These are phyloP conservation scores for Neurospora africana DNA, from an alignment of 495 filamentous ascomycete species.

Conservation along the genomic window DNA sequence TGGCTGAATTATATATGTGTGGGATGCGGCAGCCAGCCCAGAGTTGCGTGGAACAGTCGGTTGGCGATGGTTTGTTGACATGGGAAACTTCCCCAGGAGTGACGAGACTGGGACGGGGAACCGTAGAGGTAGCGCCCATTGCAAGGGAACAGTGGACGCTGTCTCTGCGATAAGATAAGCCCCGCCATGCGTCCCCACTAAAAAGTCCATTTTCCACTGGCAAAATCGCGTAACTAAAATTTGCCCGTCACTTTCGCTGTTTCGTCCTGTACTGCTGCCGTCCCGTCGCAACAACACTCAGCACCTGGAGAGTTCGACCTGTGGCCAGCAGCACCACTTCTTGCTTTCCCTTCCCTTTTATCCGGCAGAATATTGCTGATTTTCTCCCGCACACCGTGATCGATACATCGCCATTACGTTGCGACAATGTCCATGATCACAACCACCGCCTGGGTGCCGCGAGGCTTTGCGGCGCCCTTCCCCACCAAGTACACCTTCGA, in stretches of 20 bases:
- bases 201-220: conserved; percentile 20
- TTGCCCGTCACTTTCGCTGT: not conserved
- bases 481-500: conserved; percentile 84
- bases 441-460: conserved; percentile 83
- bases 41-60: not conserved
- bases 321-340: not conserved
- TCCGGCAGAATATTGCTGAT: not conserved
- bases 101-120: not conserved
- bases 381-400: not conserved
- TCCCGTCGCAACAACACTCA: not conserved
- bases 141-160: not conserved
- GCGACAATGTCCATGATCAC: conserved; percentile 69
- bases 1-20: not conserved
- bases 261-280: not conserved
- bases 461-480: conserved; percentile 85
- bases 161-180: conserved; percentile 26
- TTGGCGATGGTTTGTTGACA: not conserved
- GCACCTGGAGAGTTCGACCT: not conserved
- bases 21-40: not conserved
- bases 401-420: conserved; percentile 3
- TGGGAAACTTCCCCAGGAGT: not conserved
- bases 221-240: conserved; percentile 1
- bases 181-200: conserved; percentile 21
- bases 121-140: not conserved
- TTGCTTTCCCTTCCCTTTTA: conserved; percentile 1